phyloP scores from a whole-genome alignment of 495 filamentous ascomycete genomes.

The Cercophora samala region DNA sequence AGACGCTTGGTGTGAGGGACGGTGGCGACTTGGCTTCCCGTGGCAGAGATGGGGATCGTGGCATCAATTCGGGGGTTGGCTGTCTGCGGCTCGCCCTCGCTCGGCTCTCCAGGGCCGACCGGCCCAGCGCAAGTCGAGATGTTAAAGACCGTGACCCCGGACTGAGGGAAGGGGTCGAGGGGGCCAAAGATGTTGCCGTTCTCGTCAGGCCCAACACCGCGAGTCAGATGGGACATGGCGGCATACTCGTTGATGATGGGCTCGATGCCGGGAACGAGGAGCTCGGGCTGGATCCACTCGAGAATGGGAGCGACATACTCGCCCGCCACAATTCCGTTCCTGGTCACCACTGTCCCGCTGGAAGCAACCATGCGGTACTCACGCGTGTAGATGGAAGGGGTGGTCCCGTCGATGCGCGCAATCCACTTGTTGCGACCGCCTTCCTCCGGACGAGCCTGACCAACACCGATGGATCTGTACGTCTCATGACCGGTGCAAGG shows the following conservation, averaged over 20 bases:
- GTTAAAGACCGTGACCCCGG: conserved; percentile 20
- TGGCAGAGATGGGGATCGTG: conserved; percentile 14
- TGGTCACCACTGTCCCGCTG: conserved; percentile 29
- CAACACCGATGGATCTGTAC: conserved; percentile 24
- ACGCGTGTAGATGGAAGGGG: conserved; percentile 31
- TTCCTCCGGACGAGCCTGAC: conserved; percentile 17
- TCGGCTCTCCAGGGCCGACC: background rate
- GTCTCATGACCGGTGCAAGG: conserved; percentile 40
- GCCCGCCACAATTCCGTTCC: conserved; percentile 40
- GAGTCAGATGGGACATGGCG: conserved; percentile 19
- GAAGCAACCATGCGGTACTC: conserved; percentile 35
- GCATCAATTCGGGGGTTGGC: conserved; percentile 15
- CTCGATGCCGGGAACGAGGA: conserved; percentile 13
- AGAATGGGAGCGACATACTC: conserved; percentile 40
- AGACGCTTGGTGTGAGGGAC: conserved; percentile 9
- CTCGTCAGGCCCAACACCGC: conserved; percentile 21
- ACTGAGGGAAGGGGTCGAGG: conserved; percentile 25
- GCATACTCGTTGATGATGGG: conserved; percentile 23
- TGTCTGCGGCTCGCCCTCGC: background rate
- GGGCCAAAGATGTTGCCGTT: conserved; percentile 23
- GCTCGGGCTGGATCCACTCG: conserved; percentile 37
- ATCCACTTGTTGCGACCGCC: conserved; percentile 39
- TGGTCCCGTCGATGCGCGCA: conserved; percentile 28
- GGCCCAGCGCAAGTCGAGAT: conserved; percentile 16
- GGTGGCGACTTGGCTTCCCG: background rate